Base-by-base conservation (phyloP, 2,329 filamentous ascomycete species). In the Tolypocladium nubicola region DNA sequence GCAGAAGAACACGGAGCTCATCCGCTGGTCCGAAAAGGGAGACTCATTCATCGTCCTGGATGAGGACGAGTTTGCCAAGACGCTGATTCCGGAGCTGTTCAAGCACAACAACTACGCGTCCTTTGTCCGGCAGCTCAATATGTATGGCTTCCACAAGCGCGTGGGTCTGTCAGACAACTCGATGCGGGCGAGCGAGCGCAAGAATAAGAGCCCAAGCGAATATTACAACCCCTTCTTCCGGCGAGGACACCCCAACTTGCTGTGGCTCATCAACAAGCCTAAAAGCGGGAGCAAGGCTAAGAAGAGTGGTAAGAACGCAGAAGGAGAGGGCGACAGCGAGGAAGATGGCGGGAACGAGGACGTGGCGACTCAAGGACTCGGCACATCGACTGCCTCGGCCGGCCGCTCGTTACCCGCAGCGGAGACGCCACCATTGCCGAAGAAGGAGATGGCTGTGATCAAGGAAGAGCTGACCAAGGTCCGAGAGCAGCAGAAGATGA, bases 81-180 rank as follows among this genome's bases (percentile, higher is more conserved):
- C 89, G 41, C 87, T 99, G 64, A 89, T 99, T 30, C 94, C 94
- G 1, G 96, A 97, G 72, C 86, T 97, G 61, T 99, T 99, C 81
- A 99, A 99, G 73, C 94, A 99, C 76, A 96, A 93, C 80, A 97
- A 97, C 71, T 97, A 97, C 73, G 92, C 92, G 52, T 96, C 92
- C 62, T 97, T 97, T 69, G 92, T 97, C 57, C 87, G 92, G 40
- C 92, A 97, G 70, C 80, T 97, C 61, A 96, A 97, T 73, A 97
- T 97, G 79, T 97, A 96, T 71, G 92, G 96, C 61, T 99, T 99
- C 67, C 94, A 99, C 79, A 99, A 99, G 77, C 87, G 89, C 47
- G 89, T 94, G 4, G 89, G 89, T 4, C 80, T 99, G 21, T 96
- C 92, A 4, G 94, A 99, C 72, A 97, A 97, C 69, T 97, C 92